phyloP scores from a whole-genome alignment of 495 filamentous ascomycete species.

The Staphylotrichum longicolle region DNA sequence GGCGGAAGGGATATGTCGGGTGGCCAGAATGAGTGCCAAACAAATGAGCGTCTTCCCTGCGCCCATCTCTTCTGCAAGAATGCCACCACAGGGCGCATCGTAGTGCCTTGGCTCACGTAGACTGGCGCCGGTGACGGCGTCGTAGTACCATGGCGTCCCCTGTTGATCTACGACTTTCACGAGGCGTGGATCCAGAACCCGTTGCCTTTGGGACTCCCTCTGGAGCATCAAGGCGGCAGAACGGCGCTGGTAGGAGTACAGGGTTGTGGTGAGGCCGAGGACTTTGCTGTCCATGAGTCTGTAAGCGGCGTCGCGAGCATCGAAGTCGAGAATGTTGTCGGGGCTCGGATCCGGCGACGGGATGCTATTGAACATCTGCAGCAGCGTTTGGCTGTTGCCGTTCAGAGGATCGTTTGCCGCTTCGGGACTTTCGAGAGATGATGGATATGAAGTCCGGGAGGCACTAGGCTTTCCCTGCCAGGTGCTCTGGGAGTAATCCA shows the following conservation, averaged over 20 bases:
- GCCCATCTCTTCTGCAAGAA: constrained; percentile 68
- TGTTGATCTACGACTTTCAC: constrained; percentile 54
- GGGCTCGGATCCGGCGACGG: constrained; percentile 64
- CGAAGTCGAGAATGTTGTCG: constrained; percentile 51
- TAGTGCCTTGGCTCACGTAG: constrained; percentile 65
- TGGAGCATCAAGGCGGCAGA: constrained; percentile 86
- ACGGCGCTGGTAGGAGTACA: constrained; percentile 78
- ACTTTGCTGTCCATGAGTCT: constrained; percentile 57
- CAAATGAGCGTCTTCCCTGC: constrained; percentile 89
- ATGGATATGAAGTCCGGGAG: constrained; percentile 2
- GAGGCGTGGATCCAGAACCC: constrained; percentile 72
- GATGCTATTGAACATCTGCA: constrained; percentile 84
- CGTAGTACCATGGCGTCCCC: constrained; percentile 67
- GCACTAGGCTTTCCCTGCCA: constrained; percentile 51
- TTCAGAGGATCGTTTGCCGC: not conserved
- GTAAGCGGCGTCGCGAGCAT: constrained; percentile 60
- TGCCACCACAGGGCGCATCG: constrained; percentile 73
- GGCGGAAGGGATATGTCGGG: constrained; percentile 62
- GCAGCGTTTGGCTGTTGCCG: constrained; percentile 55
- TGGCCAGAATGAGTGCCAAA: constrained; percentile 78
- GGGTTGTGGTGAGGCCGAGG: constrained; percentile 60
- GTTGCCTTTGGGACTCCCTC: constrained; percentile 64
- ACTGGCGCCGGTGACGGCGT: constrained; percentile 59
- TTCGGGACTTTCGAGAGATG: not conserved
- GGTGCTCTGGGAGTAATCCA: constrained; percentile 55